Conservation (phyloP, 345 rosid species). For the Eucalyptus tenuipes region DNA sequence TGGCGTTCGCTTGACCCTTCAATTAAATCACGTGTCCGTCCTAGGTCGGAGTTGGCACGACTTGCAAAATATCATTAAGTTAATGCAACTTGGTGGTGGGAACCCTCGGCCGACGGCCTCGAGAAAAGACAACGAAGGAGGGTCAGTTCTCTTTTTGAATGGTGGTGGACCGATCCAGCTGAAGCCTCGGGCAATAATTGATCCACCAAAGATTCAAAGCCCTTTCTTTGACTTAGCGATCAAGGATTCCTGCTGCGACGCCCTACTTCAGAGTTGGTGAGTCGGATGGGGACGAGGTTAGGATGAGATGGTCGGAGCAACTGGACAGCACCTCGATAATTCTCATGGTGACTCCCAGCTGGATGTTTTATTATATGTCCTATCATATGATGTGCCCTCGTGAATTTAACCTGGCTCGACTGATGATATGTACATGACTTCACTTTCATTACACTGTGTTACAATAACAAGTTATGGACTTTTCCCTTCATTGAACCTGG, state of each 20-base stretch:
- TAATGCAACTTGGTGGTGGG: background rate
- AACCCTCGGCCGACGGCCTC: background rate
- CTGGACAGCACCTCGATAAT: background rate
- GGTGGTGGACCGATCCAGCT: background rate
- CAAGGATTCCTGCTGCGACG: background rate
- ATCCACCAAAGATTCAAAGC: background rate
- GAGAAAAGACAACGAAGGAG: background rate
- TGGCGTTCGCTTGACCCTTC: background rate
- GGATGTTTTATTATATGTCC: background rate
- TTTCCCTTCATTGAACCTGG: background rate
- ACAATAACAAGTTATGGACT: background rate
- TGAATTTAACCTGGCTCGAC: background rate
- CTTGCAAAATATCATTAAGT: background rate
- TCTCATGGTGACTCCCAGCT: background rate
- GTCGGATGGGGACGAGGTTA: background rate
- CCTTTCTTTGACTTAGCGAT: background rate
- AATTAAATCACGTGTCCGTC: background rate
- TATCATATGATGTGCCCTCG: background rate
- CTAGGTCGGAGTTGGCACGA: background rate
- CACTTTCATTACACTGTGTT: background rate
- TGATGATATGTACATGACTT: background rate
- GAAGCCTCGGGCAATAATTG: background rate
- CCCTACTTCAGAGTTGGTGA: background rate
- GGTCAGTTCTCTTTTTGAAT: background rate
- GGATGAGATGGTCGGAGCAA: background rate